phyloP scores from a whole-genome alignment of 83 land plant genomes.

The Thuja plicata region DNA sequence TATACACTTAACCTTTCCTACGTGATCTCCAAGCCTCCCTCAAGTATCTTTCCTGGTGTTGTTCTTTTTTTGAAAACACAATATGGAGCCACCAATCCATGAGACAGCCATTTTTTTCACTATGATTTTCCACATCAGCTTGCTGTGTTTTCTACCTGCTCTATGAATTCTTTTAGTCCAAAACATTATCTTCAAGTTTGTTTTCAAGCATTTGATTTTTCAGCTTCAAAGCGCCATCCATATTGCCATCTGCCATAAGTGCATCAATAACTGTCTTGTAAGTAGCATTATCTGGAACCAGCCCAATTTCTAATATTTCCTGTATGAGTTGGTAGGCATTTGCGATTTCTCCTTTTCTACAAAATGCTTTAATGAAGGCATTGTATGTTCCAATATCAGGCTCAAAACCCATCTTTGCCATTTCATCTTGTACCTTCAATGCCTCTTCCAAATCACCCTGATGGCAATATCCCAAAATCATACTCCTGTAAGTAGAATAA shows the following conservation, averaged over 20 bases:
- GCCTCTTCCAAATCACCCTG: slow-evolving; percentile 21
- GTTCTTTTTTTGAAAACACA: not conserved
- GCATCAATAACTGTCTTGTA: slow-evolving; percentile 18
- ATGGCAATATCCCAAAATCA: slow-evolving; percentile 17
- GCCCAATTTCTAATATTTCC: slow-evolving; percentile 16
- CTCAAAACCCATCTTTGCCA: slow-evolving; percentile 16
- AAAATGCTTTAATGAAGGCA: slow-evolving; percentile 23
- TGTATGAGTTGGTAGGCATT: slow-evolving; percentile 17
- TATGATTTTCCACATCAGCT: slow-evolving; percentile 19
- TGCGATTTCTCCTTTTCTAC: slow-evolving; percentile 11
- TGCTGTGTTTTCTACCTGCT: slow-evolving; percentile 30
- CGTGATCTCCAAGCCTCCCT: not conserved
- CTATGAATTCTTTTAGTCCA: slow-evolving; percentile 26
- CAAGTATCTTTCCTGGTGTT: not conserved
- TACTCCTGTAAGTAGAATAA: slow-evolving; percentile 9
- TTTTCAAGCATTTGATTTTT: slow-evolving; percentile 35
- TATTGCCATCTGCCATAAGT: not conserved
- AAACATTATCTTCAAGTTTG: slow-evolving; percentile 27
- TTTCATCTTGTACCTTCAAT: slow-evolving; percentile 13
- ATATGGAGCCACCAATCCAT: not conserved
- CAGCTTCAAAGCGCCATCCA: slow-evolving; percentile 33
- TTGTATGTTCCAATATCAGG: slow-evolving; percentile 23
- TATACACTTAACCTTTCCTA: not conserved
- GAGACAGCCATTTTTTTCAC: not conserved
- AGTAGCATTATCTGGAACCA: slow-evolving; percentile 9